phyloP scores from a whole-genome alignment of 257 asterid species.

The Solanum raphanifolium region DNA sequence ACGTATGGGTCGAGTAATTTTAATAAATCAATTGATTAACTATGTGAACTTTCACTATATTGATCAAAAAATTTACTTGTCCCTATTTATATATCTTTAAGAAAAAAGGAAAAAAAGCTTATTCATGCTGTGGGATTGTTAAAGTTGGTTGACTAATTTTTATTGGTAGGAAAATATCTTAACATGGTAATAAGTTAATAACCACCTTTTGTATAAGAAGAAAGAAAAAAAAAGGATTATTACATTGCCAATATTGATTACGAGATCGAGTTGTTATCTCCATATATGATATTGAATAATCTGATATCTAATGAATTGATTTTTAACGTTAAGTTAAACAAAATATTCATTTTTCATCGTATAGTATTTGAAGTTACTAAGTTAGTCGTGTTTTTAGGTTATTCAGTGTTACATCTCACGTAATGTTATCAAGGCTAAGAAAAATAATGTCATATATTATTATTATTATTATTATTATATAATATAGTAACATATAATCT shows the following conservation, averaged over 20 bases:
- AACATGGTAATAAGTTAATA: background rate
- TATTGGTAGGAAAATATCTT: background rate
- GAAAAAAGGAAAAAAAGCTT: background rate
- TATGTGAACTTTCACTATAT: rapidly evolving
- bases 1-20: background rate
- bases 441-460: too few species aligned
- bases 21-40: background rate
- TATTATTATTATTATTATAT: too few species aligned
- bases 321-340: background rate
- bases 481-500: too few species aligned
- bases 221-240: background rate
- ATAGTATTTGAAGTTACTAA: too few species aligned
- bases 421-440: background rate
- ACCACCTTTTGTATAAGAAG: background rate
- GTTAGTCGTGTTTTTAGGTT: background rate
- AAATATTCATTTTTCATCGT: background rate
- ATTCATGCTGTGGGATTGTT: background rate
- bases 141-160: background rate
- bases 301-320: background rate
- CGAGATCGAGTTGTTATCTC: background rate
- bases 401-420: background rate
- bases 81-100: too few species aligned
- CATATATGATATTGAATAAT: background rate
- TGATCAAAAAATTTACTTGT: rapidly evolving
- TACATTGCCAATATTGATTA: background rate